Evolutionary conservation across 352 stramenopile species (phyloP).

Genomic region (Globisporangium splendens): DNA sequence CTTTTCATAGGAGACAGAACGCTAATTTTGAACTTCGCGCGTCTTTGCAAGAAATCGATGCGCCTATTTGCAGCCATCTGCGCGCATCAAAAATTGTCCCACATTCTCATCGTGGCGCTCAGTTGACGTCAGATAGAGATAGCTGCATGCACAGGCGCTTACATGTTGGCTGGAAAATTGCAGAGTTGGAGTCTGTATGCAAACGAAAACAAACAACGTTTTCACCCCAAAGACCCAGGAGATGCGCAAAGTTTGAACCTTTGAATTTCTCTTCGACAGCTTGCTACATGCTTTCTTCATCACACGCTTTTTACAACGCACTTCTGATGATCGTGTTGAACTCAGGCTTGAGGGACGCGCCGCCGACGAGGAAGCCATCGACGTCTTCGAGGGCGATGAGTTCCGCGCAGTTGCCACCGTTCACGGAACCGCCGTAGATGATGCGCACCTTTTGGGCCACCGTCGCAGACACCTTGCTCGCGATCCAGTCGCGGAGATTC

Average conservation of each 20-base stretch:
- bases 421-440: constrained; percentile 94
- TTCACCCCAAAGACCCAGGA: too few species aligned
- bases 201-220: too few species aligned
- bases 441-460: constrained; percentile 81
- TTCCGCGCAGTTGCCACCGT: constrained; percentile 84
- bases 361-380: constrained; percentile 94
- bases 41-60: background rate
- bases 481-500: constrained; percentile 79
- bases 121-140: too few species aligned
- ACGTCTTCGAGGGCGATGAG: constrained; percentile 85
- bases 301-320: constrained; percentile 30
- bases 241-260: too few species aligned
- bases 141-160: too few species aligned
- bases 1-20: too few species aligned
- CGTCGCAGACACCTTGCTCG: constrained; percentile 49
- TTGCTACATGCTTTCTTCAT: background rate
- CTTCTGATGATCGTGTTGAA: constrained; percentile 87
- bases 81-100: too few species aligned
- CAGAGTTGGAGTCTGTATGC: too few species aligned
- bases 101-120: too few species aligned
- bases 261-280: too few species aligned
- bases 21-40: too few species aligned
- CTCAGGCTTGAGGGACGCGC: constrained; percentile 91
- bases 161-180: too few species aligned
- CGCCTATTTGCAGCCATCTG: constrained; percentile 6